phyloP scores from a whole-genome alignment of 1,139 yeast genomes.

The Yamadazyma dendronema region DNA sequence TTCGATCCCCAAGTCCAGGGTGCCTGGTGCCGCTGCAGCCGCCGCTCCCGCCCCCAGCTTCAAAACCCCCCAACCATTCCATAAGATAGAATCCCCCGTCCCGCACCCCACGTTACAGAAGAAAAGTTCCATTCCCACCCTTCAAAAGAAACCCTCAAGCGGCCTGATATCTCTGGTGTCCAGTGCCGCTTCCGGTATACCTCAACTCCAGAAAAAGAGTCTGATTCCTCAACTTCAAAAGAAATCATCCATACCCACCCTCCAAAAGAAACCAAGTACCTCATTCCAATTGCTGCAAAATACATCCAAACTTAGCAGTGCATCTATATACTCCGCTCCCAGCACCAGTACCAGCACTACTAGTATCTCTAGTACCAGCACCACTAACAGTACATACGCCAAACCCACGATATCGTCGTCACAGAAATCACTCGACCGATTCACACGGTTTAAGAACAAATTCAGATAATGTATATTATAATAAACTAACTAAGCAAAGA shows the following conservation, averaged over 20 bases:
- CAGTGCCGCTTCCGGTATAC: too few relatives aligned
- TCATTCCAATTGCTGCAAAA: too few relatives aligned
- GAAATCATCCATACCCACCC: constrained; percentile 17
- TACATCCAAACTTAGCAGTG: constrained; percentile 2
- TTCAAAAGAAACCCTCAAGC: constrained; percentile 14
- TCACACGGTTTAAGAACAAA: constrained; percentile 29
- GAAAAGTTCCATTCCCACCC: constrained; percentile 15
- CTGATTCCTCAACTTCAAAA: constrained; percentile 6
- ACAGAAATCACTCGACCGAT: constrained; percentile 35
- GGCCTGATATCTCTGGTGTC: constrained; percentile 17
- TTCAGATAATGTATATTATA: constrained; percentile 18
- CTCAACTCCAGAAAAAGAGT: constrained; percentile 9
- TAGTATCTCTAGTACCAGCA: constrained; percentile 15
- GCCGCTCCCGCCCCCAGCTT: constrained; percentile 15
- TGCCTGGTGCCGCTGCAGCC: too few relatives aligned
- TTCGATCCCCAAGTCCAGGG: constrained; percentile 13
- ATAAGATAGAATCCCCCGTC: constrained; percentile 6
- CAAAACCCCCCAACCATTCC: constrained; percentile 14
- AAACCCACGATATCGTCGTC: constrained; percentile 49
- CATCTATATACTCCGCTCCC: constrained; percentile 1
- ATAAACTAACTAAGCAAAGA: constrained; percentile 20
- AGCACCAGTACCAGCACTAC: constrained; percentile 14
- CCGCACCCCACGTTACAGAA: constrained; percentile 17
- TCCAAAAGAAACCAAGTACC: constrained; percentile 5
- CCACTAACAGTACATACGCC: constrained; percentile 20